Conservation (phyloP, 106 monocot species). For the Alisma plantagoaquatica region DNA sequence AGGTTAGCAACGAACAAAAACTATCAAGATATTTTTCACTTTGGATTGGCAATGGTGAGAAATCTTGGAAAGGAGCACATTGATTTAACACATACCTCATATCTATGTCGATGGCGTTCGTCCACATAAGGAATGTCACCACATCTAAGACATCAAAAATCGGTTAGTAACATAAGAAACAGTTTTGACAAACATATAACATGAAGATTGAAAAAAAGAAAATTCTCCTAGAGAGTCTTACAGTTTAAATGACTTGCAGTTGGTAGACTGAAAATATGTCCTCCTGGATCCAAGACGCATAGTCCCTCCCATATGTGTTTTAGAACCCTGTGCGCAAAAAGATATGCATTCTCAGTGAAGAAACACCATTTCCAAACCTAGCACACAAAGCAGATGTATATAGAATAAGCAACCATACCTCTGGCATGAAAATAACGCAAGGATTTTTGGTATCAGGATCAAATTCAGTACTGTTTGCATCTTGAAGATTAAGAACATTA, state of each 20-base stretch:
- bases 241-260: slow-evolving; percentile 82
- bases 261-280: slow-evolving; percentile 38
- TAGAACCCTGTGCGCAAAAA: slow-evolving; percentile 57
- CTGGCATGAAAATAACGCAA: slow-evolving; percentile 94
- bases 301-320: slow-evolving; percentile 97
- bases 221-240: slow-evolving; percentile 20
- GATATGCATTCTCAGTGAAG: background rate
- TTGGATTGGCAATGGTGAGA: background rate
- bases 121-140: slow-evolving; percentile 57
- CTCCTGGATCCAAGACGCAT: slow-evolving; percentile 95
- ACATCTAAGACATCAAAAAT: slow-evolving; percentile 34
- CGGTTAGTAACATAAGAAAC: background rate
- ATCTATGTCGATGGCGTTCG: slow-evolving; percentile 91
- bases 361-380: background rate
- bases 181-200: background rate
- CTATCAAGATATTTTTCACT: background rate
- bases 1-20: background rate
- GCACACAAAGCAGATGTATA: background rate
- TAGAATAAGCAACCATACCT: slow-evolving; percentile 33
- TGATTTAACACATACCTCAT: slow-evolving; percentile 44
- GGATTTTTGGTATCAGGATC: slow-evolving; percentile 51
- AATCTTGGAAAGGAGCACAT: background rate
- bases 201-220: background rate
- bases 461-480: slow-evolving; percentile 94
- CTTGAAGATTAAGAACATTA: slow-evolving; percentile 56